A percentile compares a stretch with the other conserved stretches of the same genome.
Evolutionary conservation across 768 basidiomycete species (phyloP).

Genomic region (Ephemerocybe angulata): DNA sequence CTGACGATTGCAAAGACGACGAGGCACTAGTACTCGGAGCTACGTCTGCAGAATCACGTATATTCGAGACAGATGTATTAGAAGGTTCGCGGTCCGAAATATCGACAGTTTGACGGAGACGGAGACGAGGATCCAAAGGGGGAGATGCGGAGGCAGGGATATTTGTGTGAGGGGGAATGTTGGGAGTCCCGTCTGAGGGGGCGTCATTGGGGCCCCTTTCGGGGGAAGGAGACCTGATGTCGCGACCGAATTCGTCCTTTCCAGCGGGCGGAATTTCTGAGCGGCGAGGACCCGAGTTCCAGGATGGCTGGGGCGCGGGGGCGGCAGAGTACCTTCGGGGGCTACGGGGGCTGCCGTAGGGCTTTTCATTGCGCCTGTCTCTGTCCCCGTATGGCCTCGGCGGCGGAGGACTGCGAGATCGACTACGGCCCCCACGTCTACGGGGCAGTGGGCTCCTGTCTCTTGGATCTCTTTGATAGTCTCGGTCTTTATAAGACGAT

Average conservation of each 20-base stretch:
- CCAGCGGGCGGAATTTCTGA: slow-evolving; percentile 27
- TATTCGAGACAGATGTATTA: slow-evolving; percentile 43
- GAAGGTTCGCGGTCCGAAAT: slow-evolving; percentile 30
- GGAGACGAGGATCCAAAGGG: slow-evolving; percentile 22
- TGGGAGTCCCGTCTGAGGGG: slow-evolving; percentile 17
- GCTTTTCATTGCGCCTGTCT: slow-evolving; percentile 46
- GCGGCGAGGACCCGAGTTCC: too few relatives aligned
- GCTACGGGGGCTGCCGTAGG: slow-evolving; percentile 51
- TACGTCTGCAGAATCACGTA: slow-evolving; percentile 41
- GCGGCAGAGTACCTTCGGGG: too few relatives aligned
- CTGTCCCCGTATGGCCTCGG: slow-evolving; percentile 49
- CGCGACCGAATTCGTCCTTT: slow-evolving; percentile 86
- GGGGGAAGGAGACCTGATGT: slow-evolving; percentile 58
- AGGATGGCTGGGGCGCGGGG: too few relatives aligned
- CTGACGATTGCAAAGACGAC: slow-evolving; percentile 19
- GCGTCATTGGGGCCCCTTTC: slow-evolving; percentile 21
- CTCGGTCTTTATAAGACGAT: slow-evolving; percentile 36
- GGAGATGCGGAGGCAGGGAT: slow-evolving; percentile 10
- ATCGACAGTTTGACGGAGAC: slow-evolving; percentile 3
- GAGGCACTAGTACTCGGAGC: slow-evolving; percentile 56
- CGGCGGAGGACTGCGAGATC: slow-evolving; percentile 66
- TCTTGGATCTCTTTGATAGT: slow-evolving; percentile 22
- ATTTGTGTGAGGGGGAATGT: slow-evolving; percentile 18
- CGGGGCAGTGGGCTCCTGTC: slow-evolving; percentile 31
- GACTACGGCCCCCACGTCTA: slow-evolving; percentile 51